These are phyloP conservation scores for Fomitopsis schrenkii DNA, from an alignment of 1,284 basidiomycete species.

Conservation along the genomic window DNA sequence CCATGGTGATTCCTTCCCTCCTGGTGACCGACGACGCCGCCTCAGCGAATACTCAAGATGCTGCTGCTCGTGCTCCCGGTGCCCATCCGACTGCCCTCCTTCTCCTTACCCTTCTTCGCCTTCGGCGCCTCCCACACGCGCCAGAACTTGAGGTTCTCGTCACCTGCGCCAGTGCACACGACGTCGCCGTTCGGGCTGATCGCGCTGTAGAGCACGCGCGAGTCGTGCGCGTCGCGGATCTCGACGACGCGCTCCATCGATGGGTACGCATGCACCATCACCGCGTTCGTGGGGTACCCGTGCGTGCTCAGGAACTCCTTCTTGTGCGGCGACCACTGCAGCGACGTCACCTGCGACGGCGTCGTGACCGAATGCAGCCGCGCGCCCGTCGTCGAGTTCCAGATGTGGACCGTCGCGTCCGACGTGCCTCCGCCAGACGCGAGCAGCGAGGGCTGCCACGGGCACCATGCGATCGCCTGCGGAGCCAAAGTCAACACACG, in stretches of 20 bases:
- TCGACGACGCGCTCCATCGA: constrained; percentile 76
- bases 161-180: constrained; percentile 86
- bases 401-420: constrained; percentile 92
- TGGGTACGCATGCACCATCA: constrained; percentile 49
- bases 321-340: constrained; percentile 85
- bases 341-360: constrained; percentile 87
- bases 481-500: background rate
- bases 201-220: constrained; percentile 82
- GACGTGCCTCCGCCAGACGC: constrained; percentile 95
- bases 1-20: background rate
- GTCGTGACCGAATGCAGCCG: constrained; percentile 82
- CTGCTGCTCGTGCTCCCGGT: constrained; percentile 25
- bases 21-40: too few species aligned
- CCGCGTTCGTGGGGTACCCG: constrained; percentile 71
- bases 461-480: constrained; percentile 94
- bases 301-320: constrained; percentile 94
- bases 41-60: constrained; percentile 25
- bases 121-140: constrained; percentile 66
- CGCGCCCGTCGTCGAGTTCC: constrained; percentile 89
- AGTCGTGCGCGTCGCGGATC: constrained; percentile 89
- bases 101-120: constrained; percentile 49
- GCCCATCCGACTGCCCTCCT: constrained; percentile 23
- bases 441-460: constrained; percentile 91
- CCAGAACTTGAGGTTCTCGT: constrained; percentile 96
- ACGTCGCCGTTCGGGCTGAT: constrained; percentile 86